These are phyloP conservation scores for Sicyos baderoa DNA, from an alignment of 306 rosid species.

Conservation along the genomic window DNA sequence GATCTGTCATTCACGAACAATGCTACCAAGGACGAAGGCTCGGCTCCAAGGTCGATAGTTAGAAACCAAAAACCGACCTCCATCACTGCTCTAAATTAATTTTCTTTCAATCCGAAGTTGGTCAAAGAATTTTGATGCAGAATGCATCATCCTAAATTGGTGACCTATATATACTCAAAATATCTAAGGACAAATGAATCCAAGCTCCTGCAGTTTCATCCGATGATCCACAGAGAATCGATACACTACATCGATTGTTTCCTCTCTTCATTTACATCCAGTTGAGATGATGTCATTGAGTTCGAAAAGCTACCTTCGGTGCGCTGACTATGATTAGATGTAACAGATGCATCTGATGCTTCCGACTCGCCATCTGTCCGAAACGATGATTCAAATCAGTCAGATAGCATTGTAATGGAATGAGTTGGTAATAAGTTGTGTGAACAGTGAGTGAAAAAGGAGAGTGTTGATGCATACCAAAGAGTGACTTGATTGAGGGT, in stretches of 20 bases:
- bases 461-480: slow-evolving; percentile 45
- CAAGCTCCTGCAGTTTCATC: slow-evolving; percentile 29
- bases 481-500: slow-evolving; percentile 77
- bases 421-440: background rate
- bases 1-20: slow-evolving; percentile 1
- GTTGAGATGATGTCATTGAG: slow-evolving; percentile 59
- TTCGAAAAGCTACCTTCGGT: slow-evolving; percentile 61
- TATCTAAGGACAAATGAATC: slow-evolving; percentile 19
- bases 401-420: slow-evolving; percentile 8
- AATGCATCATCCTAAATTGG: background rate
- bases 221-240: slow-evolving; percentile 13
- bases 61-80: background rate
- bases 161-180: background rate
- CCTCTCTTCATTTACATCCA: slow-evolving; percentile 33
- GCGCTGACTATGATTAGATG: slow-evolving; percentile 27
- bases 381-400: slow-evolving; percentile 24
- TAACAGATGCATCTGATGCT: slow-evolving; percentile 40
- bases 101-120: background rate
- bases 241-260: slow-evolving; percentile 35
- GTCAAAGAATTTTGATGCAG: background rate
- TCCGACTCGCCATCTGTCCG: slow-evolving; percentile 50
- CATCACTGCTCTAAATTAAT: background rate
- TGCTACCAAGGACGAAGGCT: background rate
- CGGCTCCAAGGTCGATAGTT: background rate
- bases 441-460: background rate